Conservation (phyloP, 2,329 filamentous ascomycete genomes). For the Capronia coronata region DNA sequence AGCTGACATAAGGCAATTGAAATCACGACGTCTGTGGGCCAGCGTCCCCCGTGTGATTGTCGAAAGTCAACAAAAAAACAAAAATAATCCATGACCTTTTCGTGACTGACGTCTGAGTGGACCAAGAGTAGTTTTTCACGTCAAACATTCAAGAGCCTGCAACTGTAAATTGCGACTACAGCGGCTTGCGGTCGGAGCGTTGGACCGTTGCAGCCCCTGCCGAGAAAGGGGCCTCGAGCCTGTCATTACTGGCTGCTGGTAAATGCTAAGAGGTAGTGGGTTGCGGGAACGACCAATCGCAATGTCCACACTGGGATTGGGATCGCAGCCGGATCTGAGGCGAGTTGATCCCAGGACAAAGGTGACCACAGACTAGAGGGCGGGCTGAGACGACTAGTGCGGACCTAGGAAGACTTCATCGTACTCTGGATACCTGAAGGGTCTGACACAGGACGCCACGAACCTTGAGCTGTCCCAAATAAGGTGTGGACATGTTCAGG, state of each 20-base stretch:
- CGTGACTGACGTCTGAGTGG: conserved; percentile 11
- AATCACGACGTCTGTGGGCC: too few species aligned
- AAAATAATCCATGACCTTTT: background rate
- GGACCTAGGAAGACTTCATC: background rate
- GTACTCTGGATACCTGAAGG: background rate
- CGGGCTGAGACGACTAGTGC: conserved; percentile 14
- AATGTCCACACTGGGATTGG: conserved; percentile 1
- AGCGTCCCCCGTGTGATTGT: background rate
- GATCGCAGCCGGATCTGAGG: conserved; percentile 19
- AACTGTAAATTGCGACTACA: conserved; percentile 24
- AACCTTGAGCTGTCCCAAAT: conserved; percentile 8
- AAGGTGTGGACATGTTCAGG: conserved; percentile 3
- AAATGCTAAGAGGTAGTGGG: background rate
- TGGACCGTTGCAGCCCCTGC: conserved; percentile 23
- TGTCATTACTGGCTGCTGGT: background rate
- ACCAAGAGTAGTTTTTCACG: conserved; percentile 16
- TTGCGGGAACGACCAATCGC: conserved; percentile 7
- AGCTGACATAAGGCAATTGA: too few species aligned
- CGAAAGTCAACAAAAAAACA: background rate
- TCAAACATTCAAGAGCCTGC: conserved; percentile 20
- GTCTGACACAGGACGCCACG: conserved; percentile 13
- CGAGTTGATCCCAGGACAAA: conserved; percentile 7
- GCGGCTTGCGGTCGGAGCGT: conserved; percentile 21
- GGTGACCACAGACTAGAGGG: background rate
- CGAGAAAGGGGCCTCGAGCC: background rate